phyloP scores from a whole-genome alignment of 2,329 filamentous ascomycete genomes.

The Fusarium pininemorale region DNA sequence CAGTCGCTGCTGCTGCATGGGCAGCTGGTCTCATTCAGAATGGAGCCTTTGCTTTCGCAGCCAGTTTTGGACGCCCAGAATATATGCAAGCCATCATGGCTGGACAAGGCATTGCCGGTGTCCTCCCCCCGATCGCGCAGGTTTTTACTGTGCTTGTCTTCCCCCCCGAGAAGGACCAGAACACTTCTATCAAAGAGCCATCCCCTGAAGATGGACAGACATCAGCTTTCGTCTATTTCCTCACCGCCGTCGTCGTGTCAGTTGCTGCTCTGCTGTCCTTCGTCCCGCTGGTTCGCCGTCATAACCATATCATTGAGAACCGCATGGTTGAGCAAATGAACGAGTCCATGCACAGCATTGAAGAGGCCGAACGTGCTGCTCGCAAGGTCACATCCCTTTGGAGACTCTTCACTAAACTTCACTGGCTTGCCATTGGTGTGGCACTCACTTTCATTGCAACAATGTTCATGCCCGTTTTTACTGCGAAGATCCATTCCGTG shows the following conservation, averaged over 20 bases:
- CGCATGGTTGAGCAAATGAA: slow-evolving; percentile 60
- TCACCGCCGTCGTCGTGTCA: slow-evolving; percentile 84
- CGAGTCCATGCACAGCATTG: slow-evolving; percentile 59
- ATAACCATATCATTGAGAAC: slow-evolving; percentile 62
- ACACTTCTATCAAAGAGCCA: slow-evolving; percentile 35
- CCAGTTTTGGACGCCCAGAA: slow-evolving; percentile 83
- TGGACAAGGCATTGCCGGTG: slow-evolving; percentile 90
- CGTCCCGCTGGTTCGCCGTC: slow-evolving; percentile 72
- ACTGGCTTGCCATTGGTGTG: slow-evolving; percentile 79
- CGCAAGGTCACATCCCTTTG: slow-evolving; percentile 65
- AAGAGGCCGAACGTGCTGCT: slow-evolving; percentile 62
- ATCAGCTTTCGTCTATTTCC: slow-evolving; percentile 89
- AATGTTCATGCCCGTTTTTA: slow-evolving; percentile 97
- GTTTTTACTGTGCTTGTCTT: slow-evolving; percentile 79
- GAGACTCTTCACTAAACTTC: slow-evolving; percentile 78
- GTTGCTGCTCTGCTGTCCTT: slow-evolving; percentile 76
- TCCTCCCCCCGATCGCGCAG: slow-evolving; percentile 87
- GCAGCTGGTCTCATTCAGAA: slow-evolving; percentile 91
- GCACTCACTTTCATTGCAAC: slow-evolving; percentile 84
- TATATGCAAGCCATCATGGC: slow-evolving; percentile 98
- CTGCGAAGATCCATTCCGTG: slow-evolving; percentile 67
- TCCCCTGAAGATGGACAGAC: slow-evolving; percentile 44
- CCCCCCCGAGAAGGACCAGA: slow-evolving; percentile 50
- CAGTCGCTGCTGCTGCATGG: slow-evolving; percentile 81
- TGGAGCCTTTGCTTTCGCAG: slow-evolving; percentile 90